Percentiles rank a stretch among this genome's conserved stretches.
These are phyloP conservation scores for Penicillium mononematosum DNA, from an alignment of 495 filamentous ascomycete species.

Conservation along the genomic window DNA sequence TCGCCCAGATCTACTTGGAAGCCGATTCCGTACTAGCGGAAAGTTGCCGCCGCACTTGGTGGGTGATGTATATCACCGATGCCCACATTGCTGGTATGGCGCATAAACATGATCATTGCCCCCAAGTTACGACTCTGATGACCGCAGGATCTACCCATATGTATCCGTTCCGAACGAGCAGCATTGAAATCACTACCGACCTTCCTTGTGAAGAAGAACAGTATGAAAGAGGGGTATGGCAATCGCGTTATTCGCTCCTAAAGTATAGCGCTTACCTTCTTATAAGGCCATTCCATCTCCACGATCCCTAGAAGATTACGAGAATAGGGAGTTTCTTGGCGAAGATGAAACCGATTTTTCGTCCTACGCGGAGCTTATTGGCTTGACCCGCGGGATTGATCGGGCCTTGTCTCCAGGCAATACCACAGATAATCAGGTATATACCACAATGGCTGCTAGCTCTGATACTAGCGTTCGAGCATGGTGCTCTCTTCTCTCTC, in stretches of 20 bases:
- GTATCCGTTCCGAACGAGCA: slow-evolving; percentile 22
- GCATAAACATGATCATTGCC: not conserved
- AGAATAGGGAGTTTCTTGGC: slow-evolving; percentile 20
- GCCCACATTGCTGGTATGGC: slow-evolving; percentile 27
- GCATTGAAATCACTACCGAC: slow-evolving; percentile 15
- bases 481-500: slow-evolving; percentile 19
- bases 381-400: slow-evolving; percentile 19
- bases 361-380: slow-evolving; percentile 22
- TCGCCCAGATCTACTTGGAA: slow-evolving; percentile 9
- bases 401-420: slow-evolving; percentile 12
- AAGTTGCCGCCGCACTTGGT: slow-evolving; percentile 34
- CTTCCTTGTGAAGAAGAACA: slow-evolving; percentile 22
- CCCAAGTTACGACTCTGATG: not conserved
- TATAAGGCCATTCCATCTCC: slow-evolving; percentile 16
- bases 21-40: slow-evolving; percentile 23
- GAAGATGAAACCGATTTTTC: slow-evolving; percentile 19
- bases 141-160: slow-evolving; percentile 14
- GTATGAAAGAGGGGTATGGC: slow-evolving; percentile 19
- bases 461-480: slow-evolving; percentile 17
- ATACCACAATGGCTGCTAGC: slow-evolving; percentile 13
- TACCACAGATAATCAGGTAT: slow-evolving; percentile 6
- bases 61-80: slow-evolving; percentile 30
- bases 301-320: slow-evolving; percentile 20
- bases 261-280: not conserved
- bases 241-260: not conserved